These are phyloP conservation scores for Trichoderma oligosporum DNA, from an alignment of 2,329 filamentous ascomycete species.

Conservation along the genomic window DNA sequence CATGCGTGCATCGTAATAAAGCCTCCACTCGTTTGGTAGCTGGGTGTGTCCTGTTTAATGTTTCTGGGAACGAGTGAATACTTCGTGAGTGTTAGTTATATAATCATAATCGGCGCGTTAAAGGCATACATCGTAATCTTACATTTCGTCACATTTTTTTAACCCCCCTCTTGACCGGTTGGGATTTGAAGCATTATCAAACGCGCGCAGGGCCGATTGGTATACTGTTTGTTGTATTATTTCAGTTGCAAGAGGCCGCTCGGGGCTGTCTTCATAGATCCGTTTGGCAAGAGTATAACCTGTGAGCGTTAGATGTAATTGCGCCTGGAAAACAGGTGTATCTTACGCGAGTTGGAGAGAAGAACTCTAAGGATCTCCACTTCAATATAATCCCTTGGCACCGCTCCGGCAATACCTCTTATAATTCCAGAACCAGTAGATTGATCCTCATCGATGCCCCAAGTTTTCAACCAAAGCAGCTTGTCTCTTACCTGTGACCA, in stretches of 20 bases:
- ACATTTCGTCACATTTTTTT: constrained; percentile 75
- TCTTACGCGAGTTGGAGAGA: constrained; percentile 57
- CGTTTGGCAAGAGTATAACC: constrained; percentile 61
- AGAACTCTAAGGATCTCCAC: constrained; percentile 67
- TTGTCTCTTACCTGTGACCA: constrained; percentile 61
- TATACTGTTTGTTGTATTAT: constrained; percentile 59
- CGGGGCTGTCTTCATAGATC: constrained; percentile 53
- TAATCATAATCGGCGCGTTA: no score
- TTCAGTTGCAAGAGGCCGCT: constrained; percentile 46
- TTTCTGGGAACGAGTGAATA: constrained; percentile 59
- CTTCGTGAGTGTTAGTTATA: constrained; percentile 36
- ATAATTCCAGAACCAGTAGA: constrained; percentile 38
- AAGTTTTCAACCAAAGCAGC: constrained; percentile 69
- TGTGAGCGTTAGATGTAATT: constrained; percentile 30
- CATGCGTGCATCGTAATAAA: constrained; percentile 68
- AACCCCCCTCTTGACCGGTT: constrained; percentile 72
- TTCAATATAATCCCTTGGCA: constrained; percentile 62
- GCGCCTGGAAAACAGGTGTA: not conserved
- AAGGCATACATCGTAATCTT: constrained; percentile 30
- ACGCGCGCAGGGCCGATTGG: constrained; percentile 62
- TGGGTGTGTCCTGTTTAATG: constrained; percentile 50
- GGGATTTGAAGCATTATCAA: constrained; percentile 79
- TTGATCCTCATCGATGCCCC: constrained; percentile 47
- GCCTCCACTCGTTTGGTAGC: constrained; percentile 56
- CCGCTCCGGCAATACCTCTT: constrained; percentile 59